Evolutionary conservation across 208 protist species (phyloP), one percentile per base, ranked within the genome.

Genomic region (Trypanosoma congolense): DNA sequence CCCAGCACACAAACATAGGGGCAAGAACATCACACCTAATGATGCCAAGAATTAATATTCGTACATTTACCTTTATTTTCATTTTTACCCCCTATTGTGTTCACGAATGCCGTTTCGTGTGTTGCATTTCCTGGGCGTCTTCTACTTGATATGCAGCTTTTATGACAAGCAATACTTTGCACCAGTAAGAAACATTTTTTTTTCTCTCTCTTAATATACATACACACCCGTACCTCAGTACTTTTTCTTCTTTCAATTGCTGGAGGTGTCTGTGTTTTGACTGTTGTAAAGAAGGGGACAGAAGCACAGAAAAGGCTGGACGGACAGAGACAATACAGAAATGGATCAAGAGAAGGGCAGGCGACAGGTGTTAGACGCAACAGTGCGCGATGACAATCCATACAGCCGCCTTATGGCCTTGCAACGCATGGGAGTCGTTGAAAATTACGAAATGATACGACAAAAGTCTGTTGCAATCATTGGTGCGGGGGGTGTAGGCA

Each of bases 381-480:
- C 93, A 43, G 93, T 97, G 31, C 79, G 88, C 16, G 93, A 97
- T 60, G 83, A 90, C 50, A 98, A 97, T 72, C 92, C 92, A 45
- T 98, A 98, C 69, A 95, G 83, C 49, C 75, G 96, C 8, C 66
- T 98, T 22, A 97, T 98, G 95, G 97, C 97, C 10, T 76, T 99
- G 14, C 95, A 98, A 66, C 68, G 86, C 25, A 99, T 99, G 97
- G 97, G 97, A 38, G 91, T 99, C 42, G 97, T 98, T 4, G 81
- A 97, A 30, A 87, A 98, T 61, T 99, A 99, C 71, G 95, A 90
- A 46, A 42, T 70, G 22, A 98, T 99, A 56, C 90, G 95, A 21
- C 56, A 92, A 46, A 90, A 83, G 43, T 74, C 87, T 30, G 88
- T 98, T 41, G 79, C 88, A 19, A 75, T 98, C 48, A 87, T 98